Evolutionary conservation across 225 moss, liverwort and hornwort genomes (phyloP), one percentile per base, ranked within the genome.

Genomic region (Straminergon stramineum): DNA sequence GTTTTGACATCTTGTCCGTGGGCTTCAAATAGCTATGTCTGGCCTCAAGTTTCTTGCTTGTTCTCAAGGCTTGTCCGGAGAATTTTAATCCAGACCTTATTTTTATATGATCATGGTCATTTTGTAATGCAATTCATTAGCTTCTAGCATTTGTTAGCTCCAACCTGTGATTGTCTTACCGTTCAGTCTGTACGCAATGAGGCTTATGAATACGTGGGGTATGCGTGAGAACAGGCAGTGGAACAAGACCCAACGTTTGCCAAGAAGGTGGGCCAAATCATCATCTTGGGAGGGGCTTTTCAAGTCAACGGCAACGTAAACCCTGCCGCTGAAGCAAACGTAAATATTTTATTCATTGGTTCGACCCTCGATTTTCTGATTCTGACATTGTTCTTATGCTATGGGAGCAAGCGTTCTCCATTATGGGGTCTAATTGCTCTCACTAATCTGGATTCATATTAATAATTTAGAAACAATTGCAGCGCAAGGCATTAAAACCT

Each of bases 281-380:
- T 97, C 81, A 93, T 99, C 67, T 90, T 99, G 76, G 99, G 97
- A 79, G 99, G 99, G 76, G 97, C 97, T 73, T 99, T 97, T 87
- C 93, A 92, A 87, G 97, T 97, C 84, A 99, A 99, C 83, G 99
- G 99, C 90, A 99, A 99, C 87, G 96, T 97, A 19, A 97, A 97
- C 82, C 99, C 99, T 86, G 99, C 99, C 64, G 97, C 99, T 81
- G 99, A 99, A 95, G 99, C 99, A 95, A 95, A 97, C 92, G 93
- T 93, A 88, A 88, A 16, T 79, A 26, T 67, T 88, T 55, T 21
- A 28, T 66, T 74, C 20, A 61, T 67, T 79, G 37, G 26, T 77
- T 80, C 66, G 71, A 35, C 26, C 8, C 62, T 73, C 69, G 37
- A n/a, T 82, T 85, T 73, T 71, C 84, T 75, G 62, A 45, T 84